Evolutionary conservation across 805 yeast species (phyloP), one percentile per base, ranked within the genome.

Genomic region (Saccharomycopsis fibuligera): DNA sequence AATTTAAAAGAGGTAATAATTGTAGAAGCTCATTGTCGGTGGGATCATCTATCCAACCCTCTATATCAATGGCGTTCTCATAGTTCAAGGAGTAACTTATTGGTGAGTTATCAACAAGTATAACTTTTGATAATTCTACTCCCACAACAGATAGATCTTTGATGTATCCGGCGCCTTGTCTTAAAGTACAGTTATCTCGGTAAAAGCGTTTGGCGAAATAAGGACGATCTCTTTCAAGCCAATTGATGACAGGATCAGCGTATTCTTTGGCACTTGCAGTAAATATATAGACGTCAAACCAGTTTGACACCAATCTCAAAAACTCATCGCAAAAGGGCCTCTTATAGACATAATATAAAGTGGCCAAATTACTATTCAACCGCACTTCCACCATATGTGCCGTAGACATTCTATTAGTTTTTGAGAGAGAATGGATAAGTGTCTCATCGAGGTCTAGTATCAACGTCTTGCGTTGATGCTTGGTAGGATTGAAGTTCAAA

Each of bases 11-110:
- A 1, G 99, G 98, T 38, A 93, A 64, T 45, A 93, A 66, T 58
- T 88, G 81, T 64, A 93, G 68, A 50, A 93, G 68, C 59, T 88
- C 96, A 21, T 81, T 70, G 61, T 93, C 99, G 33, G 83, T 77
- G n/a, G 95, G 96, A 65, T 93, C 99, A 60, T 86, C 87, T 54
- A 93, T 88, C 99, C 99, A 93, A 41, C 99, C 98, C 66, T 90
- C 96, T 5, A 93, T 88, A 68, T 84, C 81, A 21, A 93, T 83
- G 1, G 96, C 99, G 60, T 93, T 93, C 56, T 82, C 82, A 51
- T 81, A 86, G 63, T 91, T 90, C 62, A 78, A 67, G 14, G 87
- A 81, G 62, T 86, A 93, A 60, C 95, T 84, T 23, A 89, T 76
- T 1, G 98, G 98, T 9, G 96, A 88, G 67, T 93, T 93, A 67